A percentile compares a stretch with the other conserved stretches of the same genome.
Evolutionary conservation across 306 rosid genomes (phyloP).

Genomic region (Abrus pulchellus): DNA sequence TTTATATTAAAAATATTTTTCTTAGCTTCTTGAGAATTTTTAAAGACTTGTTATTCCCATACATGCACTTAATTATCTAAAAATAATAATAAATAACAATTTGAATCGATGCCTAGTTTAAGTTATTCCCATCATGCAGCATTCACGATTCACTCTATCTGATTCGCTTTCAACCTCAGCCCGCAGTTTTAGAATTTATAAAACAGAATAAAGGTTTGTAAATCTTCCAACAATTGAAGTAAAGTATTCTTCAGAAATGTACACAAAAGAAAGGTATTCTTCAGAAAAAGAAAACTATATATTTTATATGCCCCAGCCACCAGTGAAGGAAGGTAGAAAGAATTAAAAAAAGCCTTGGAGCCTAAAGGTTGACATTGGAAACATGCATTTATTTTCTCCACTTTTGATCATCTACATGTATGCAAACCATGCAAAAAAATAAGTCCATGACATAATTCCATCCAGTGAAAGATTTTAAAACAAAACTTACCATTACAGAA

Average conservation of each 20-base stretch:
- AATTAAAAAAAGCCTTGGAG: conserved; percentile 19
- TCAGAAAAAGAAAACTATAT: conserved; percentile 5
- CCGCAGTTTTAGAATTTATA: neutral
- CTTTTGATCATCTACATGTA: neutral
- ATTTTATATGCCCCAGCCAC: neutral
- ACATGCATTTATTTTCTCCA: neutral
- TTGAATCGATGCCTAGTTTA: neutral
- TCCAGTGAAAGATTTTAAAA: conserved; percentile 4
- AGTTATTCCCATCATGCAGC: neutral
- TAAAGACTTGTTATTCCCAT: neutral
- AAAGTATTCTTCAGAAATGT: conserved; percentile 35
- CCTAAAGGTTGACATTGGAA: neutral
- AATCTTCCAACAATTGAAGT: conserved; percentile 29
- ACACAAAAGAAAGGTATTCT: conserved; percentile 18
- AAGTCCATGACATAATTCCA: neutral
- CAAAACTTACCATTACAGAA: neutral
- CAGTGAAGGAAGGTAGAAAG: neutral
- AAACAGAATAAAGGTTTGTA: neutral
- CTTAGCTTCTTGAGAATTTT: neutral
- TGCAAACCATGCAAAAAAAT: neutral
- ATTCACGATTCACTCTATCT: neutral
- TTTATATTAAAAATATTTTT: neutral
- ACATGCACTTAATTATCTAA: neutral
- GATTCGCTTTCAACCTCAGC: neutral
- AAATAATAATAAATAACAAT: neutral